These are phyloP conservation scores for Teratosphaeria viscida DNA, from an alignment of 2,329 filamentous ascomycete species.

Conservation along the genomic window DNA sequence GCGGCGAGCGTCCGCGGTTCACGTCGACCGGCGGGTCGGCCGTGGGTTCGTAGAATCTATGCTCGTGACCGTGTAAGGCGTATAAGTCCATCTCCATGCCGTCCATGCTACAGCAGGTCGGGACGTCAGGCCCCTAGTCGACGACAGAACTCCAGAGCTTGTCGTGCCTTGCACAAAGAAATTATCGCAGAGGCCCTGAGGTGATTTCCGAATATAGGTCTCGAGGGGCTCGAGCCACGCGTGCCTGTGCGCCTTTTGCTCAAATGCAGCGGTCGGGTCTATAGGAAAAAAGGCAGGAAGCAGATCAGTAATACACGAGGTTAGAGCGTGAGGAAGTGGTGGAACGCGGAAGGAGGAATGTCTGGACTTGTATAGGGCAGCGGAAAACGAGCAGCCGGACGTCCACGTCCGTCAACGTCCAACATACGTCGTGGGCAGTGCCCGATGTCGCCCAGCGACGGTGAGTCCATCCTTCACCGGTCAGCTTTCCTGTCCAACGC, in stretches of 20 bases:
- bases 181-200: background rate
- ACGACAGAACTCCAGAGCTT: background rate
- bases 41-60: background rate
- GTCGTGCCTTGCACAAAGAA: background rate
- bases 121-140: background rate
- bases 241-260: background rate
- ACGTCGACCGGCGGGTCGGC: background rate
- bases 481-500: background rate
- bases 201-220: background rate
- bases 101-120: background rate
- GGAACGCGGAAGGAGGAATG: too few species aligned
- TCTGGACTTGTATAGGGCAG: background rate
- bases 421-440: background rate
- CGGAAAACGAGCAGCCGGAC: background rate
- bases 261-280: background rate
- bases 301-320: background rate
- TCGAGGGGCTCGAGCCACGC: background rate
- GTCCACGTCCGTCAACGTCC: background rate
- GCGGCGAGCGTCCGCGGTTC: background rate
- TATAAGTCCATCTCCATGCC: background rate
- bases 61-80: background rate
- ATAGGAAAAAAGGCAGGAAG: background rate
- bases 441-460: background rate
- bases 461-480: background rate
- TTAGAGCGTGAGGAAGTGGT: background rate